Conservation (phyloP, 176 grass and related monocot genomes). For the Cenchrus americanus region DNA sequence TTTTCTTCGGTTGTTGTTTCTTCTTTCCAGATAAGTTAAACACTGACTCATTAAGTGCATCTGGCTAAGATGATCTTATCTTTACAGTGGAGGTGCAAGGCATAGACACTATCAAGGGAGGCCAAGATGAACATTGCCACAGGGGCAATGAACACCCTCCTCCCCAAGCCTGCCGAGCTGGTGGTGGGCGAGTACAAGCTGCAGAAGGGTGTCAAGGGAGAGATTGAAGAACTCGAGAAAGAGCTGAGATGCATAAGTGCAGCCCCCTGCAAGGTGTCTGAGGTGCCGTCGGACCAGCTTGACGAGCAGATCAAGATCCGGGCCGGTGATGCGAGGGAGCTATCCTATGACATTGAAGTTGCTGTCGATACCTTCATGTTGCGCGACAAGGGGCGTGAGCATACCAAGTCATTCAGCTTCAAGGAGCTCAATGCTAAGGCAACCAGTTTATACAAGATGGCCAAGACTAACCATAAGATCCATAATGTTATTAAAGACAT, state of each 20-base stretch:
- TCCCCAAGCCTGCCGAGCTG: background rate
- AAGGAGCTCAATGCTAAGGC: background rate
- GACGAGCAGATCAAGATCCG: background rate
- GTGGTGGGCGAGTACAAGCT: background rate
- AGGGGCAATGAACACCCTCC: background rate
- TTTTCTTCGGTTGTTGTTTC: no score
- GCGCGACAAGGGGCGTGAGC: background rate
- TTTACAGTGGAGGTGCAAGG: no score
- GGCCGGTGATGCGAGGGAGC: background rate
- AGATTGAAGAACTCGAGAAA: background rate
- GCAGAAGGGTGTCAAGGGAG: background rate
- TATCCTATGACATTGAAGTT: constrained; percentile 11
- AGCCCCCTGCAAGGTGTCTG: background rate
- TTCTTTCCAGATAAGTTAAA: no score
- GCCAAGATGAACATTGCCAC: background rate
- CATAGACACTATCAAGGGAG: no score
- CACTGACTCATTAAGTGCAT: no score
- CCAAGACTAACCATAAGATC: background rate
- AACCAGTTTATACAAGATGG: background rate
- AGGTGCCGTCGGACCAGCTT: background rate
- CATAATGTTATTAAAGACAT: background rate
- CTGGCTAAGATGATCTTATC: no score
- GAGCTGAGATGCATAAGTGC: background rate
- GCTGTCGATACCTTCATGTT: background rate
- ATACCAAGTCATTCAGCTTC: background rate